Evolutionary conservation across 164 flowering plant species (phyloP).

Genomic region (Kingdonia uniflora): DNA sequence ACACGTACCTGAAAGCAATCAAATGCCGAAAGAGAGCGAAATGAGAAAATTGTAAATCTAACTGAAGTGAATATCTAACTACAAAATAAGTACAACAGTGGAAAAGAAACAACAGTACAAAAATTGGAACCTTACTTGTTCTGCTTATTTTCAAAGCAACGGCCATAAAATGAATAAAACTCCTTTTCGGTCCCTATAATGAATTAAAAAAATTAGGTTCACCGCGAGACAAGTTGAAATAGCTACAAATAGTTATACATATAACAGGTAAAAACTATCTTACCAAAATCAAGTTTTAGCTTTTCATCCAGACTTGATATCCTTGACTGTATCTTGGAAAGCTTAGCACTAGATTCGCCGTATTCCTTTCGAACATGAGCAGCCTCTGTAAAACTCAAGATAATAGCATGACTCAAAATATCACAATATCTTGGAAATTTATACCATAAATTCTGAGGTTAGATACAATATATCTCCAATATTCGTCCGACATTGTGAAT

Average conservation of each 20-base stretch:
- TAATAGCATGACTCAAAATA: background rate
- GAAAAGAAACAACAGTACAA: background rate
- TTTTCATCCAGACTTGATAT: conserved; percentile 71
- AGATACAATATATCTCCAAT: too few species aligned
- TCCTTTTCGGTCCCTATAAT: conserved; percentile 74
- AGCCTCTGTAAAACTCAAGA: conserved; percentile 52
- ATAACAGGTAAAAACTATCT: conserved; percentile 11
- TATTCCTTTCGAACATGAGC: conserved; percentile 81
- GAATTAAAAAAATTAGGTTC: conserved; percentile 4
- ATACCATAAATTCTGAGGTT: too few species aligned
- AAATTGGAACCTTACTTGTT: conserved; percentile 45
- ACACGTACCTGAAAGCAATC: conserved; percentile 59
- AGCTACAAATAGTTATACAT: background rate
- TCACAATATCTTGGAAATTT: background rate
- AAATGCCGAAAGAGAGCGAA: background rate
- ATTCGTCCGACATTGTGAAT: too few species aligned
- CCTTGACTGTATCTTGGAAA: conserved; percentile 79
- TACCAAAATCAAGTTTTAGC: conserved; percentile 82
- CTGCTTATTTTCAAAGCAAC: conserved; percentile 84
- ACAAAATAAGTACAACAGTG: background rate
- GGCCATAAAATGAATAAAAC: conserved; percentile 79
- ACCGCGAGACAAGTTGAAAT: background rate
- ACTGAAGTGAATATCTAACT: background rate
- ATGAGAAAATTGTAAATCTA: background rate
- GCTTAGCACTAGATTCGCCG: conserved; percentile 68